These are phyloP conservation scores for Ogataea allantospora DNA, from an alignment of 805 yeast genomes.

Conservation along the genomic window DNA sequence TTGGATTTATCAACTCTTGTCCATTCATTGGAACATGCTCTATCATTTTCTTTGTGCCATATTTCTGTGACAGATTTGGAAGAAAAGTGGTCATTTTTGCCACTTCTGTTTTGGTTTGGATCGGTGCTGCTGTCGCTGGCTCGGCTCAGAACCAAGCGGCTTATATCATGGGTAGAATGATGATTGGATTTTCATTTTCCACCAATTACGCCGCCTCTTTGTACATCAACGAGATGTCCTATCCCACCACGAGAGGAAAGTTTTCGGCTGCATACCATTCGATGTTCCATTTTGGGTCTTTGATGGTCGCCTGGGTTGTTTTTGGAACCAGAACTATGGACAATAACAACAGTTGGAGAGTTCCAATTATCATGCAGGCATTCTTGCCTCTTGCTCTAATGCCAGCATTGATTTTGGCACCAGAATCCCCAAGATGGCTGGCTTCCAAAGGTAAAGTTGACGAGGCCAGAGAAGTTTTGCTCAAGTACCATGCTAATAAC, in stretches of 20 bases:
- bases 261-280: constrained; percentile 37
- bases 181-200: constrained; percentile 20
- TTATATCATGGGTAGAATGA: constrained; percentile 17
- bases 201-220: constrained; percentile 17
- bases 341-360: constrained; percentile 35
- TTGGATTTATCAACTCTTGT: constrained; percentile 20
- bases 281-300: constrained; percentile 42
- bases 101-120: constrained; percentile 17
- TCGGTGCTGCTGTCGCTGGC: constrained; percentile 17
- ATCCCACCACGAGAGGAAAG: constrained; percentile 34
- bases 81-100: constrained; percentile 15
- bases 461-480: constrained; percentile 34
- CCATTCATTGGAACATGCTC: constrained; percentile 20
- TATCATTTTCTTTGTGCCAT: constrained; percentile 19
- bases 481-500: constrained; percentile 22
- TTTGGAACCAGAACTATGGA: constrained; percentile 37
- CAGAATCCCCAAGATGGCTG: constrained; percentile 40
- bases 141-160: constrained; percentile 16
- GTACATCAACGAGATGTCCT: constrained; percentile 34
- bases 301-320: constrained; percentile 42
- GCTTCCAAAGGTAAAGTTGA: constrained; percentile 33
- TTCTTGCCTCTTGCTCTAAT: constrained; percentile 36
- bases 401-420: constrained; percentile 30
- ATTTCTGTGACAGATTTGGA: constrained; percentile 18
- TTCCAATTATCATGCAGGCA: constrained; percentile 41